phyloP scores from a whole-genome alignment of 2,329 filamentous ascomycete species.

The Aspergillus clavatus region DNA sequence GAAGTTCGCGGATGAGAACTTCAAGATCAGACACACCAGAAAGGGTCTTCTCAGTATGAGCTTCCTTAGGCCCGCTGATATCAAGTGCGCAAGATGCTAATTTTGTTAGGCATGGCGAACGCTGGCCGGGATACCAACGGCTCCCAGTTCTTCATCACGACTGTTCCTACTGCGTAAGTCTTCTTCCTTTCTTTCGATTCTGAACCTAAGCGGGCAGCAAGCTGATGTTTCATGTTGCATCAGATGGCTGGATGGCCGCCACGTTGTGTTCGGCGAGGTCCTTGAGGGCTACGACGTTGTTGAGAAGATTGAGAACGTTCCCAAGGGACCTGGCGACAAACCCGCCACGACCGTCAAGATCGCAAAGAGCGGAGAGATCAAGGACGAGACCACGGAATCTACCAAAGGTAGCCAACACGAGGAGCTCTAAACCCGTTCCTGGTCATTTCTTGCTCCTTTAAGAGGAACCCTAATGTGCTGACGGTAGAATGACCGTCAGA shows the following conservation, averaged over 20 bases:
- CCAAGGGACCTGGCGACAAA: conserved; percentile 54
- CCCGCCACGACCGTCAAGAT: conserved; percentile 58
- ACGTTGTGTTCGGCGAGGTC: conserved; percentile 66
- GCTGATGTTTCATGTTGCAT: conserved; percentile 5
- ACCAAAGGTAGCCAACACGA: conserved; percentile 59
- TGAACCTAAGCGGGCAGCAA: background rate
- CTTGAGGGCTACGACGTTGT: conserved; percentile 64
- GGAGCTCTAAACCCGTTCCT: conserved; percentile 53
- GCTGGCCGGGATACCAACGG: conserved; percentile 61
- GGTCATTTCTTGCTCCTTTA: conserved; percentile 22
- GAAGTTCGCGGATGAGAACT: conserved; percentile 67
- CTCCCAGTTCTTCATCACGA: conserved; percentile 65
- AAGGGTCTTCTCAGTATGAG: conserved; percentile 57
- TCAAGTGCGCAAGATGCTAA: background rate
- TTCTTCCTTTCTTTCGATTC: background rate
- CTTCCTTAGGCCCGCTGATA: background rate
- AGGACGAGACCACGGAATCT: conserved; percentile 20
- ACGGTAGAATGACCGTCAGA: conserved; percentile 26
- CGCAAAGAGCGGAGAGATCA: conserved; percentile 60
- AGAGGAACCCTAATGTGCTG: conserved; percentile 26
- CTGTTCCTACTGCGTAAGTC: conserved; percentile 50
- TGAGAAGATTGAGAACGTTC: conserved; percentile 59
- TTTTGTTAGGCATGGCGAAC: conserved; percentile 57
- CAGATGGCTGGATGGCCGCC: conserved; percentile 58
- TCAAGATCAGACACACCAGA: conserved; percentile 65